Conservation (phyloP, 2,329 filamentous ascomycete genomes). For the Exophiala calicioides region DNA sequence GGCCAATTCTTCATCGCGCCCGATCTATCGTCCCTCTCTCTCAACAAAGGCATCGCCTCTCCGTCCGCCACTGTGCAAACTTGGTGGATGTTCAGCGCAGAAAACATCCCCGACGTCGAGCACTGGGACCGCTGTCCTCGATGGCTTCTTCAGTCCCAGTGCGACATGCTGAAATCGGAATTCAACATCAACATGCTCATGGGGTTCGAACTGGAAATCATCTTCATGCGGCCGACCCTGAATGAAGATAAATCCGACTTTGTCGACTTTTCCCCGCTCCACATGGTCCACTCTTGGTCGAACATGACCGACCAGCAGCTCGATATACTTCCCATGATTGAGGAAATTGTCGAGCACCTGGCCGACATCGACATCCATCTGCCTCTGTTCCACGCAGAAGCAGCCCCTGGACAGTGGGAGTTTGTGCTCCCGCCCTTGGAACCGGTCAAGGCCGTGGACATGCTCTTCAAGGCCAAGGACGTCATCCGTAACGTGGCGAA, state of each 20-base stretch:
- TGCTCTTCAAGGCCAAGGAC: conserved; percentile 69
- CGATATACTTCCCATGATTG: conserved; percentile 59
- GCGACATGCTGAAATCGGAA: conserved; percentile 54
- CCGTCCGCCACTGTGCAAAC: conserved; percentile 66
- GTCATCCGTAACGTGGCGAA: conserved; percentile 67
- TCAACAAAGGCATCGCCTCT: conserved; percentile 53
- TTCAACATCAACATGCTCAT: conserved; percentile 62
- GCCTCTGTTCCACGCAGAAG: conserved; percentile 74
- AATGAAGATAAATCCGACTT: conserved; percentile 32
- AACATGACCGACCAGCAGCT: conserved; percentile 64
- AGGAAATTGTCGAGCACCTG: conserved; percentile 65
- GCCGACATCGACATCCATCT: conserved; percentile 64
- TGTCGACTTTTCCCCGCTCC: conserved; percentile 49
- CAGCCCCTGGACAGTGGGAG: conserved; percentile 73
- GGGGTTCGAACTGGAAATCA: conserved; percentile 81
- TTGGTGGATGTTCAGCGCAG: conserved; percentile 60
- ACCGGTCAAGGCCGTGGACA: conserved; percentile 69
- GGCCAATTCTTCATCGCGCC: conserved; percentile 69
- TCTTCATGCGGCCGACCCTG: conserved; percentile 60
- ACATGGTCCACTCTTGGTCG: conserved; percentile 70
- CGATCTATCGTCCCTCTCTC: conserved; percentile 63
- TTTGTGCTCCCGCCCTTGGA: conserved; percentile 66
- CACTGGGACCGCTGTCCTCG: conserved; percentile 60
- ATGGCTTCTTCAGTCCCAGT: conserved; percentile 58
- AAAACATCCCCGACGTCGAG: conserved; percentile 31